Base-by-base conservation (phyloP, 2,329 filamentous ascomycete species). In the Paramyrothecium roridum region DNA sequence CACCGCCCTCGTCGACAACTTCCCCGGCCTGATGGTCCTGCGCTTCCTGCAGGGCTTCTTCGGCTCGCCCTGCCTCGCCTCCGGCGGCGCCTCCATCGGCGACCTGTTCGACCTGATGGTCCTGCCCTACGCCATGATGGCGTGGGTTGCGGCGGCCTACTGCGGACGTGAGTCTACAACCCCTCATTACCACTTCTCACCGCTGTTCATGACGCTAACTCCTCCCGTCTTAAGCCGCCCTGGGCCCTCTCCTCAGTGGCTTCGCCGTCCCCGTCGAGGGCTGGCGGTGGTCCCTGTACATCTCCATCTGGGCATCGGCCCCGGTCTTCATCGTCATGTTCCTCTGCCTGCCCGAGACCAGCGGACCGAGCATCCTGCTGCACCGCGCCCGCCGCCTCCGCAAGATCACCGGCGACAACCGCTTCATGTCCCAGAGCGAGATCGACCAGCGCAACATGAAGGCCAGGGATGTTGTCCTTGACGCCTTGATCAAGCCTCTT, bases 41-140 rank as follows among this genome's bases (percentile, higher is more conserved):
- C 79, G 86, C 1, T 88, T 88, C 69, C 69, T 88, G 3, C 82
- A 84, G 56, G 86, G 85, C 2, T 86, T 88, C 75, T 86, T 88
- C 60, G 85, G 86, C 10, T 83, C 79, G 8, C 87, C 86, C 0
- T 86, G 82, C 66, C 71, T 90, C 8, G 86, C 86, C 0, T 87
- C 80, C 0, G 80, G 79, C 6, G 80, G 75, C 23, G 80, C 80
- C 3, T 78, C 79, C 0, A 70, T 82, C 0, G 74, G 74, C 50
- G 80, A 83, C 59, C 78, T 83, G 65, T 85, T 82, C 63, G 80
- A 75, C 47, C 66, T 84, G 19, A 73, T 81, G 60, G 74, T 80
- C 19, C 67, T 87, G 0, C 83, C 84, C 0, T 85, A 84, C 59
- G 78, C 80, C 3, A 74, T 88, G 60, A 79, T 81, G 55, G 75